Conservation (phyloP, 2,329 filamentous ascomycete species). For the Cladosporium sp. region DNA sequence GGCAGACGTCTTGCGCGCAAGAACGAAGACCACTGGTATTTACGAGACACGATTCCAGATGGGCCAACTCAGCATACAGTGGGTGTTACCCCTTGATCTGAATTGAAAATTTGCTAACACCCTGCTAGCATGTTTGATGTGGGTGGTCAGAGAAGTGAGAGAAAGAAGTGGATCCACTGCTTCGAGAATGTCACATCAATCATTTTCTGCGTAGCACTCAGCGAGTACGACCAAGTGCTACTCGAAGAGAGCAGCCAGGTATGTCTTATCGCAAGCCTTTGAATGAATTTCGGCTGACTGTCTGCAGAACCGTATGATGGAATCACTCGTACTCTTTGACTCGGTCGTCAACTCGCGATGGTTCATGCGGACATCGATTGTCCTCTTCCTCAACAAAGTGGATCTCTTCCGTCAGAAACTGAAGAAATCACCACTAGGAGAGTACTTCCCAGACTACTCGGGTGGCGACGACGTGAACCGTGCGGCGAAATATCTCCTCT, state of each 20-base stretch:
- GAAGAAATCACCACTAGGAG: constrained; percentile 80
- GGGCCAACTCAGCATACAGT: constrained; percentile 99
- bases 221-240: constrained; percentile 96
- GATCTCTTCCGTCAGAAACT: constrained; percentile 97
- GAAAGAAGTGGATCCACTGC: constrained; percentile 99
- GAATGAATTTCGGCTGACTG: constrained; percentile 23
- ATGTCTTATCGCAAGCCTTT: constrained; percentile 36
- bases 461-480: constrained; percentile 97
- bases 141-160: constrained; percentile 91
- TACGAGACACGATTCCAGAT: constrained; percentile 99
- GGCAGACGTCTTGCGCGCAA: constrained; percentile 88
- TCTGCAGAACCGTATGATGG: constrained; percentile 95
- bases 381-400: constrained; percentile 97
- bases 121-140: constrained; percentile 92
- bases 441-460: constrained; percentile 97
- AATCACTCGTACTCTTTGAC: constrained; percentile 92
- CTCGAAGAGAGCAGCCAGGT: constrained; percentile 97
- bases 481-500: constrained; percentile 94
- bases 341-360: constrained; percentile 98
- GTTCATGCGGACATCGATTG: constrained; percentile 99
- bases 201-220: constrained; percentile 97
- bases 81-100: constrained; percentile 43
- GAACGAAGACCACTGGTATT: constrained; percentile 98
- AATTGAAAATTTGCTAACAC: background rate
- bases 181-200: constrained; percentile 99